A percentile compares a stretch with the other conserved stretches of the same genome.
phyloP scores from a whole-genome alignment of 164 flowering plant genomes.

The Amborella trichopoda region DNA sequence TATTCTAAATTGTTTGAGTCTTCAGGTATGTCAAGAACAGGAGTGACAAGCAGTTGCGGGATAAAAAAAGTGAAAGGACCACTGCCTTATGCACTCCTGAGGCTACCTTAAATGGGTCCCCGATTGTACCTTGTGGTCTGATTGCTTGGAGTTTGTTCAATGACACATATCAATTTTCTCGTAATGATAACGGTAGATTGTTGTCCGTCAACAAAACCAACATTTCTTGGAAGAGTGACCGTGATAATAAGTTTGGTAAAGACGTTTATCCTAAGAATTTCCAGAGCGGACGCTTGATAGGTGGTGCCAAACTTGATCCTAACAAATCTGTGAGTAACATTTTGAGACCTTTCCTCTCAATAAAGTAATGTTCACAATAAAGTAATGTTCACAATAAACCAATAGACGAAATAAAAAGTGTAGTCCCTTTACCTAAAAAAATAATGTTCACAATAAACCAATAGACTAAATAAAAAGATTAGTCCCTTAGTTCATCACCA shows the following conservation, averaged over 20 bases:
- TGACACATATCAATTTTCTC: conserved; percentile 58
- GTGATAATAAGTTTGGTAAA: conserved; percentile 28
- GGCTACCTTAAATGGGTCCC: conserved; percentile 9
- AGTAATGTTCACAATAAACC: background rate
- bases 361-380: background rate
- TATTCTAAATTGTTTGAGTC: too few relatives aligned
- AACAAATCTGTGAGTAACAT: conserved; percentile 1
- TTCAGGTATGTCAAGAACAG: conserved; percentile 74
- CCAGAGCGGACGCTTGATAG: background rate
- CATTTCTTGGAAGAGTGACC: conserved; percentile 4
- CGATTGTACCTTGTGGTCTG: conserved; percentile 86
- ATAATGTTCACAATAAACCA: background rate
- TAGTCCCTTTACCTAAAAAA: background rate
- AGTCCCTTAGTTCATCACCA: background rate
- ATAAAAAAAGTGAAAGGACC: conserved; percentile 16
- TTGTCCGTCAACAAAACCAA: conserved; percentile 8
- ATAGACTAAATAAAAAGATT: background rate
- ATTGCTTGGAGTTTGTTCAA: conserved; percentile 88
- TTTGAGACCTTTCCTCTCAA: background rate
- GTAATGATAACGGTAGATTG: conserved; percentile 14
- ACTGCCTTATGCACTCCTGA: conserved; percentile 47
- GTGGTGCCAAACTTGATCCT: conserved; percentile 1
- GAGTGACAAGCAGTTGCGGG: conserved; percentile 54
- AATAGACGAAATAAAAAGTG: background rate
- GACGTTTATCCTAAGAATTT: conserved; percentile 3